Conservation (phyloP, 805 yeast species). For the Torulaspora delbrueckii region DNA sequence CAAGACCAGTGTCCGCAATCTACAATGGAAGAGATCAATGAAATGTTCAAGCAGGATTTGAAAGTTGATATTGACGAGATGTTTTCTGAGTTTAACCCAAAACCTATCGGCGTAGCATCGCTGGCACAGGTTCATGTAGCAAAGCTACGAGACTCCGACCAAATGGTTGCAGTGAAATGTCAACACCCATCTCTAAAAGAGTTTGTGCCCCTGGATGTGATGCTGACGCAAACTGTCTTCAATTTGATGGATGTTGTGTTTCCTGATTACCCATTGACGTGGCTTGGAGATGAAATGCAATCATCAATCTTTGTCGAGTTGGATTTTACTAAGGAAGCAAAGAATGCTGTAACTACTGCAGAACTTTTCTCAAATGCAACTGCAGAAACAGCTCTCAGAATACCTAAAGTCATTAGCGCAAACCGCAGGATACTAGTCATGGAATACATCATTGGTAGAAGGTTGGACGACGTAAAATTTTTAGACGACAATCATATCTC, state of each 20-base stretch:
- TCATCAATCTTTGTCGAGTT: constrained; percentile 84
- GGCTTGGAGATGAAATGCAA: constrained; percentile 95
- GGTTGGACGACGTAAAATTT: constrained; percentile 72
- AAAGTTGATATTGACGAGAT: constrained; percentile 55
- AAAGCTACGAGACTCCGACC: constrained; percentile 48
- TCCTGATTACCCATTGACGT: constrained; percentile 88
- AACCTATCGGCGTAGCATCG: constrained; percentile 92
- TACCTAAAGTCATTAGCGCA: constrained; percentile 70
- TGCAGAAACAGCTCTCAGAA: constrained; percentile 64
- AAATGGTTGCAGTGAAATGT: constrained; percentile 85
- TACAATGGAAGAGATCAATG: constrained; percentile 59
- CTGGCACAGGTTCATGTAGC: constrained; percentile 94
- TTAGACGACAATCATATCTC: constrained; percentile 61
- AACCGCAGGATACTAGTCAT: constrained; percentile 69
- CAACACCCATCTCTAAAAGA: constrained; percentile 87
- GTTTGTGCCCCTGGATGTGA: constrained; percentile 86
- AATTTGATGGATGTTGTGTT: constrained; percentile 67
- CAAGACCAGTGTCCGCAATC: constrained; percentile 89
- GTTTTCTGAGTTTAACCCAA: constrained; percentile 60
- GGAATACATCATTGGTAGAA: constrained; percentile 80
- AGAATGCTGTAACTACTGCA: constrained; percentile 67
- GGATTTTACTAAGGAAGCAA: constrained; percentile 82
- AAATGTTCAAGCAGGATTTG: constrained; percentile 64
- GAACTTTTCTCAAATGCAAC: constrained; percentile 55
- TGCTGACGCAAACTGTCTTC: constrained; percentile 73